A percentile compares a stretch with the other conserved stretches of the same genome.
phyloP scores from a whole-genome alignment of 495 filamentous ascomycete species.

The Jackrogersella multiformis region DNA sequence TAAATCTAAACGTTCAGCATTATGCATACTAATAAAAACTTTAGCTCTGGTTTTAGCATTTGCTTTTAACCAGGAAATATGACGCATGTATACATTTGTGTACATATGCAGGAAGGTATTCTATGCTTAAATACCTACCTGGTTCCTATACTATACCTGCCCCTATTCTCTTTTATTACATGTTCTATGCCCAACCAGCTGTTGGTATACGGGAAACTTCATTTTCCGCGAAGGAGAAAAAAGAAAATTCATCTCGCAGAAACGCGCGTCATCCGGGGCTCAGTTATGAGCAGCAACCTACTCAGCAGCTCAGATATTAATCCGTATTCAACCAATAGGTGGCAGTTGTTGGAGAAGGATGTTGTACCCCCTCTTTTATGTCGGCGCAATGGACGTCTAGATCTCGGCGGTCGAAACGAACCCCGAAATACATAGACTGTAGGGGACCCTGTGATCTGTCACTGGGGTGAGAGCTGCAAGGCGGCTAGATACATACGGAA shows the following conservation, averaged over 20 bases:
- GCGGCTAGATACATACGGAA: slow-evolving; percentile 14
- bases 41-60: slow-evolving; percentile 5
- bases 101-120: too few relatives aligned
- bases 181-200: neutral
- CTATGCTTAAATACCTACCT: too few relatives aligned
- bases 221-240: slow-evolving; percentile 4
- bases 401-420: slow-evolving; percentile 32
- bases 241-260: slow-evolving; percentile 4
- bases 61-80: neutral
- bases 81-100: too few relatives aligned
- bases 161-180: neutral
- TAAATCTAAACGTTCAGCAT: too few relatives aligned
- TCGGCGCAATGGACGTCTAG: slow-evolving; percentile 22
- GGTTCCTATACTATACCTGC: neutral
- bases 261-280: slow-evolving; percentile 40
- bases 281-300: neutral
- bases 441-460: slow-evolving; percentile 34
- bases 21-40: neutral
- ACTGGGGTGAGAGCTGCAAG: slow-evolving; percentile 19
- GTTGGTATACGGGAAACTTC: neutral
- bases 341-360: slow-evolving; percentile 18
- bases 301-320: slow-evolving; percentile 3
- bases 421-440: slow-evolving; percentile 3
- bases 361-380: slow-evolving; percentile 15
- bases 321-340: slow-evolving; percentile 14